Evolutionary conservation across 441 rosid species (phyloP).

Genomic region (Pelargonium citronellum): DNA sequence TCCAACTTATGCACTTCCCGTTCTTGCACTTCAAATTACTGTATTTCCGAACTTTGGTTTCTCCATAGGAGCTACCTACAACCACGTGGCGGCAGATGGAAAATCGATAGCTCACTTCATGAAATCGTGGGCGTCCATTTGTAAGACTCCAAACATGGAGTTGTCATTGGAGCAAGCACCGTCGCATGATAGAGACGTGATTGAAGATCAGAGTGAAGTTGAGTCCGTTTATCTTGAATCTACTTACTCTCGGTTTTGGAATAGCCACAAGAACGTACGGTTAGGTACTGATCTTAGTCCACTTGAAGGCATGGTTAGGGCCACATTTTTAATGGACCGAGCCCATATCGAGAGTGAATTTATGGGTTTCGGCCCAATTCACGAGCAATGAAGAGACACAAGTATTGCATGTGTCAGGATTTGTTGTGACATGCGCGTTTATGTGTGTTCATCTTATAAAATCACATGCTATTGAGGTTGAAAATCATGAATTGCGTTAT

Average conservation of each 20-base stretch:
- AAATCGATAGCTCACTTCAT: slow-evolving; percentile 39
- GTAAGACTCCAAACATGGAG: slow-evolving; percentile 16
- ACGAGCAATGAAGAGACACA: neutral
- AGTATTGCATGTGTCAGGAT: too few species aligned
- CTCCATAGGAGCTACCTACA: slow-evolving; percentile 33
- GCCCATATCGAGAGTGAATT: slow-evolving; percentile 22
- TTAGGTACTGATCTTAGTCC: too few species aligned
- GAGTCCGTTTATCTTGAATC: slow-evolving; percentile 19
- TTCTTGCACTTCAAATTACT: too few species aligned
- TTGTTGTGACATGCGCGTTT: slow-evolving; percentile 26
- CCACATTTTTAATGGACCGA: slow-evolving; percentile 17
- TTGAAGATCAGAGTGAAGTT: too few species aligned
- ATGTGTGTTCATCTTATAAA: slow-evolving; percentile 27
- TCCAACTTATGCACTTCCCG: too few species aligned
- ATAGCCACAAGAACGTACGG: too few species aligned
- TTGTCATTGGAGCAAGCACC: neutral
- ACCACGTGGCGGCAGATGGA: slow-evolving; percentile 51
- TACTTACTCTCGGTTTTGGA: neutral
- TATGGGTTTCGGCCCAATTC: slow-evolving; percentile 8
- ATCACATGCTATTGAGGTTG: neutral
- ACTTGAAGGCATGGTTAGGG: slow-evolving; percentile 16
- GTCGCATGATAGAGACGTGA: neutral
- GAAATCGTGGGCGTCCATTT: slow-evolving; percentile 45
- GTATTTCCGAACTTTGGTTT: slow-evolving; percentile 47
- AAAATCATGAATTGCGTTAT: neutral